phyloP scores from a whole-genome alignment of 441 rosid genomes.

The Populus hybrid region DNA sequence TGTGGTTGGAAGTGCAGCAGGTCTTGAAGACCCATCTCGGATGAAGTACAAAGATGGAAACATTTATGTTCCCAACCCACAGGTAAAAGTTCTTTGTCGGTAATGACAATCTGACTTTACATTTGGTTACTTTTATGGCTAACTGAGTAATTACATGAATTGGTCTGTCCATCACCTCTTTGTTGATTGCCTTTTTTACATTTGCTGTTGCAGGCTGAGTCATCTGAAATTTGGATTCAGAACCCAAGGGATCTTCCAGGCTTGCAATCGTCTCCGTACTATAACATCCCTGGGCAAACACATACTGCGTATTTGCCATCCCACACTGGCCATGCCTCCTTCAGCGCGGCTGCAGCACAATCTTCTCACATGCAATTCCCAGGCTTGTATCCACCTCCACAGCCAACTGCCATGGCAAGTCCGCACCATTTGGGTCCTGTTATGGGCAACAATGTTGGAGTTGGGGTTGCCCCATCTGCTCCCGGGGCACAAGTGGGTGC shows the following conservation, averaged over 20 bases:
- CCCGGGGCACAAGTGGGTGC: slow-evolving; percentile 80
- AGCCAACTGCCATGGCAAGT: slow-evolving; percentile 66
- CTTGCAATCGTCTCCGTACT: slow-evolving; percentile 67
- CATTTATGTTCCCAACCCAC: slow-evolving; percentile 76
- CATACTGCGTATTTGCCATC: slow-evolving; percentile 44
- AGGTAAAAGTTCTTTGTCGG: slow-evolving; percentile 41
- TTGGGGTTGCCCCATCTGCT: slow-evolving; percentile 63
- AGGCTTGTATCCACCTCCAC: slow-evolving; percentile 69
- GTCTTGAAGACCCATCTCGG: slow-evolving; percentile 82
- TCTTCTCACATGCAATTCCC: slow-evolving; percentile 92
- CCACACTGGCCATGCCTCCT: slow-evolving; percentile 73
- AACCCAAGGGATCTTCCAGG: slow-evolving; percentile 73
- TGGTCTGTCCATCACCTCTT: background rate
- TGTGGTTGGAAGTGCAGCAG: slow-evolving; percentile 61
- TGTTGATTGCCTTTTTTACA: background rate
- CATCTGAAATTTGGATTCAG: slow-evolving; percentile 91
- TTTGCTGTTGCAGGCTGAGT: slow-evolving; percentile 52
- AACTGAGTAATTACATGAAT: background rate
- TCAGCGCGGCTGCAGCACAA: slow-evolving; percentile 71
- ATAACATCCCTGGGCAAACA: slow-evolving; percentile 77
- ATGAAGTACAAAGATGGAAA: slow-evolving; percentile 81
- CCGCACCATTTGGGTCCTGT: slow-evolving; percentile 80
- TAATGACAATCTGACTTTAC: background rate
- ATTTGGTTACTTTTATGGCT: background rate
- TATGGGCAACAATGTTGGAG: slow-evolving; percentile 76